These are phyloP conservation scores for Russula sp. DNA, from an alignment of 768 basidiomycete genomes.

Conservation along the genomic window DNA sequence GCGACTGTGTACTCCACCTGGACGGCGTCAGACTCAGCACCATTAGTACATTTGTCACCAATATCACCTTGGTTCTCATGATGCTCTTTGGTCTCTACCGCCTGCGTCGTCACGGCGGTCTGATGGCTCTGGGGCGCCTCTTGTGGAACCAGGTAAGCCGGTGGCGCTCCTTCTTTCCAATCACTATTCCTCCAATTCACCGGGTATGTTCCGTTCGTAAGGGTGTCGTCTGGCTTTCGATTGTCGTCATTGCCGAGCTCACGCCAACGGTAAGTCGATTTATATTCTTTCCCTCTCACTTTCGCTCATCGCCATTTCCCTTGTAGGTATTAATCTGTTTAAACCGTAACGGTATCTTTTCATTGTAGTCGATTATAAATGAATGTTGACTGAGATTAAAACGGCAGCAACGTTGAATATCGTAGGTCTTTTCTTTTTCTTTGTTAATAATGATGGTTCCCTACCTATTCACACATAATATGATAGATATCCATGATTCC, in stretches of 20 bases:
- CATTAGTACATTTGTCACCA: neutral
- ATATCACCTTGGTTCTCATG: neutral
- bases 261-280: neutral
- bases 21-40: neutral
- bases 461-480: too few relatives aligned
- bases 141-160: too few relatives aligned
- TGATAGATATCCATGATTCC: too few relatives aligned
- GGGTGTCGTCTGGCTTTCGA: neutral
- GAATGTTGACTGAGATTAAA: too few relatives aligned
- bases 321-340: too few relatives aligned
- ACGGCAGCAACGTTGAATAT: too few relatives aligned
- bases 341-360: too few relatives aligned
- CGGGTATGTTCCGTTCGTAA: neutral
- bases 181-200: neutral
- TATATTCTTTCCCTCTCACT: neutral
- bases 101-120: neutral
- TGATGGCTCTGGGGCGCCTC: neutral
- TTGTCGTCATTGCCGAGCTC: neutral
- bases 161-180: too few relatives aligned
- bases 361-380: too few relatives aligned
- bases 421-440: too few relatives aligned
- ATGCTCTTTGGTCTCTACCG: conserved; percentile 1
- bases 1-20: neutral
- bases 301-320: neutral
- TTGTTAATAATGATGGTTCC: too few relatives aligned